phyloP scores from a whole-genome alignment of 345 rosid species.

The Populus pruinosa region DNA sequence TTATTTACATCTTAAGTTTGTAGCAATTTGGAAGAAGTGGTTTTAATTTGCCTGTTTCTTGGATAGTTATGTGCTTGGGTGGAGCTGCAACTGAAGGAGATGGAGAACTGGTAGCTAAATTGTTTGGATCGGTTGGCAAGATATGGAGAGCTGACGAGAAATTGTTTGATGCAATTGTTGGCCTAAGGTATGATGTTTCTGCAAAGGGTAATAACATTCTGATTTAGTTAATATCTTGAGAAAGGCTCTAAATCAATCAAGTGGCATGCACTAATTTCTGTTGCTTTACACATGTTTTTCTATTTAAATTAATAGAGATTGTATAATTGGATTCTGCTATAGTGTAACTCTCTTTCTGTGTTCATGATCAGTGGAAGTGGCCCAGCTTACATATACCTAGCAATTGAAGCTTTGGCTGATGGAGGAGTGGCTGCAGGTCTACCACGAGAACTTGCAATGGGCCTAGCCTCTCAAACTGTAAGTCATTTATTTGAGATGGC shows the following conservation, averaged over 20 bases:
- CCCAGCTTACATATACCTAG: constrained; percentile 79
- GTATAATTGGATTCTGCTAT: neutral
- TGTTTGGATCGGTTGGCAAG: constrained; percentile 83
- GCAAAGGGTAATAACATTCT: neutral
- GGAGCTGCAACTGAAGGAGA: constrained; percentile 71
- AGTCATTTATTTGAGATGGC: constrained; percentile 17
- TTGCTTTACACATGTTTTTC: neutral
- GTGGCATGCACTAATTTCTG: neutral
- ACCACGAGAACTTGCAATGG: constrained; percentile 79
- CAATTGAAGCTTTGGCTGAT: constrained; percentile 95
- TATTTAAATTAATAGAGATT: neutral
- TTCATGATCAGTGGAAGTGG: constrained; percentile 73
- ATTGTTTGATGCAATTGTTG: constrained; percentile 85
- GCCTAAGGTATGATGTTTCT: constrained; percentile 56
- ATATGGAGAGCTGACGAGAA: constrained; percentile 86
- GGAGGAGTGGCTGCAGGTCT: constrained; percentile 98
- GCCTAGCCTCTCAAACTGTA: constrained; percentile 87
- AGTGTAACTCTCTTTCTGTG: constrained; percentile 6
- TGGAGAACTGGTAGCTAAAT: constrained; percentile 58
- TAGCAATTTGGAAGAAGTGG: neutral
- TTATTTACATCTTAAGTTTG: neutral
- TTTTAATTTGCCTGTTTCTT: constrained; percentile 11
- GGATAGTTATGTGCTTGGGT: constrained; percentile 73
- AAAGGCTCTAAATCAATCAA: neutral
- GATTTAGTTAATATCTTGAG: neutral